Percentiles rank a stretch among this genome's conserved stretches.
These are phyloP conservation scores for Neofusicoccum sp. DNA, from an alignment of 2,329 filamentous ascomycete species.

Conservation along the genomic window DNA sequence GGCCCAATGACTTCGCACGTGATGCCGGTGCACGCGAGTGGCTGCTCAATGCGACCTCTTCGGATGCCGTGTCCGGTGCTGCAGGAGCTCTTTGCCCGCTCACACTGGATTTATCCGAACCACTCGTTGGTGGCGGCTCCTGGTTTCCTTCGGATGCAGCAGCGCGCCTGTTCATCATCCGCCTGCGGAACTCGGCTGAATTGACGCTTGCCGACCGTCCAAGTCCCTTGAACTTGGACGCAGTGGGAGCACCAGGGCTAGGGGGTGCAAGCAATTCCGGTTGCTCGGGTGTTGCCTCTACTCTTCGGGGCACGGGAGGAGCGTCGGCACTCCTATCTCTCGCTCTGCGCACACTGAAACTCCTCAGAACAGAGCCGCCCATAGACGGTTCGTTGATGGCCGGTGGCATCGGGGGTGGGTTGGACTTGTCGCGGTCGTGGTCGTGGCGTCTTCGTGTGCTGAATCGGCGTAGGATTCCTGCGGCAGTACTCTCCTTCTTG, in stretches of 20 bases:
- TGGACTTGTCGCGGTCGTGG: conserved; percentile 54
- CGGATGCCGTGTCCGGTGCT: conserved; percentile 50
- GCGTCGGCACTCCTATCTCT: conserved; percentile 57
- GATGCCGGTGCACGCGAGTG: conserved; percentile 33
- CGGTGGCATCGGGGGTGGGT: conserved; percentile 72
- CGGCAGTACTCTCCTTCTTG: conserved; percentile 87
- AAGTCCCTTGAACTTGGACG: conserved; percentile 66
- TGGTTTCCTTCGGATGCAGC: conserved; percentile 41
- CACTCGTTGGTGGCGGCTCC: conserved; percentile 70
- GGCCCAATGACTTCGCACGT: conserved; percentile 84
- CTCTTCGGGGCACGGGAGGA: conserved; percentile 49
- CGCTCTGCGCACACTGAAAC: conserved; percentile 77
- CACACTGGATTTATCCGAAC: conserved; percentile 72
- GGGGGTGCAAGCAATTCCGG: conserved; percentile 74
- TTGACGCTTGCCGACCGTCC: conserved; percentile 91
- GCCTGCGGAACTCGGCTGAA: conserved; percentile 76
- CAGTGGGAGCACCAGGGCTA: conserved; percentile 61
- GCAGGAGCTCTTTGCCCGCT: conserved; percentile 51
- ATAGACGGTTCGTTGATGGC: conserved; percentile 76
- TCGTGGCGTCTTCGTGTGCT: conserved; percentile 82
- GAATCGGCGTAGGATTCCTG: conserved; percentile 81
- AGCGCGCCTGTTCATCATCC: conserved; percentile 59
- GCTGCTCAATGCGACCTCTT: conserved; percentile 47
- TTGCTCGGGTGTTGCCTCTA: conserved; percentile 66
- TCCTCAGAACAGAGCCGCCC: conserved; percentile 66